Evolutionary conservation across 208 protist genomes (phyloP), one percentile per base, ranked within the genome.

Genomic region (Acanthamoeba royreba): DNA sequence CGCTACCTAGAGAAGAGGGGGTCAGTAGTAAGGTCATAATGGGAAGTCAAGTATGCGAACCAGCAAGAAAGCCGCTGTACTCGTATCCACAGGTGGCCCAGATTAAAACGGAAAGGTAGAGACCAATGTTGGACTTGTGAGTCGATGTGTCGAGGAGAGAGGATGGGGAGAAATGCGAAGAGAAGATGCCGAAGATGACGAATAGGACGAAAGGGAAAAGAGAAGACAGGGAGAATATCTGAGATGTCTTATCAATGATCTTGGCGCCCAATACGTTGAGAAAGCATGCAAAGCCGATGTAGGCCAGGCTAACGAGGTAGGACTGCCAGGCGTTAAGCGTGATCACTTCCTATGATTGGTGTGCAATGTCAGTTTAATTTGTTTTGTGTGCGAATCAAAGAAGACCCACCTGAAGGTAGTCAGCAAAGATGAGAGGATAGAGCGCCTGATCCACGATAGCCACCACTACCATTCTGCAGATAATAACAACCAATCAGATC

Each of bases 71-170:
- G 4, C 81, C 81, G 38, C 49, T 69, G 81, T 89, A 89, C 22
- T 89, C 81, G 53, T 69, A 89, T 45, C 81, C 81, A 40, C 81
- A 89, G 19, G 81, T 89, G 81, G 81, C 81, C 81, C 81, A 89
- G 15, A 89, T 66, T n/a, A 89, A 33, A 4, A 89, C 81, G 13
- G 49, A 69, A 33, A 89, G 81, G 81, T 89, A 89, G 46, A 89
- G 53, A 52, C 49, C 81, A 5, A 42, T 3, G 38, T 83, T 45
- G 72, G 1, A 22, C 25, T 52, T 52, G 72, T 31, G 72, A 8
- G n/a, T 8, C 25, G 72, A 47, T 4, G 72, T 53, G 43, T 83
- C 72, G 42, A 83, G 43, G 25, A 83, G 72, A 3, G 40, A 25
- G 72, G 42, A 11, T 8, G 45, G 22, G 33, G 81, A 42, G 53